Evolutionary conservation across 768 basidiomycete genomes (phyloP), one percentile per base, ranked within the genome.

Genomic region (Boletus sp.): DNA sequence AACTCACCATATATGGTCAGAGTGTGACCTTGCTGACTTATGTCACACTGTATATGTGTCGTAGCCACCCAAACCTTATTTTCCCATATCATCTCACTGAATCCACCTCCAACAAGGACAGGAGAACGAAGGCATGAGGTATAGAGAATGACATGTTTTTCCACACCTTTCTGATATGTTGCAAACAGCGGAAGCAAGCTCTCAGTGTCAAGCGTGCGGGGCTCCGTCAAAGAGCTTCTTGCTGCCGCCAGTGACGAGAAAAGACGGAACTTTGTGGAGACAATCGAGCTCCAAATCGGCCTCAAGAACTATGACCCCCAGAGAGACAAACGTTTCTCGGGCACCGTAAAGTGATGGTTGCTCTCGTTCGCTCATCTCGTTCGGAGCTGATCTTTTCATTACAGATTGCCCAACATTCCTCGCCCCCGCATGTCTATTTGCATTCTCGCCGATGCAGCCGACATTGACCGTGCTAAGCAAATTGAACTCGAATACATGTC

Each of bases 291-390:
- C 64, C 93, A 96, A 75, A 91, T 97, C 65, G 94, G 94, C 64
- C 83, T 97, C 69, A 97, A 96, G 82, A 97, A 97, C 84, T 97
- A 97, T 79, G 94, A 99, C 75, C 96, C 97, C 65, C 97, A 98
- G 85, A 82, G 97, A 61, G 97, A 99, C 77, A 99, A 98, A 82
- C 97, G 97, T 93, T 98, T 99, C 90, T 95, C 93, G 61, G 93
- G 93, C 69, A 97, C 93, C 47, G 93, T 96, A 77, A 96, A 95
- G 94, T 94, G 61, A 56, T 82, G 72, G 9, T 14, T 1, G 1
- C 9, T 10, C 37, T 45, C 29, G 33, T 44, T 1, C 6, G 21
- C 41, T 7, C 13, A n/a, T 32, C 13, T 8, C 42, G 7, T 50
- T 29, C 10, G 33, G 8, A 1, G 21, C 43, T 47, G 41, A 57